These are phyloP conservation scores for Puccinia hordei DNA, from an alignment of 1,284 basidiomycete species.

Conservation along the genomic window DNA sequence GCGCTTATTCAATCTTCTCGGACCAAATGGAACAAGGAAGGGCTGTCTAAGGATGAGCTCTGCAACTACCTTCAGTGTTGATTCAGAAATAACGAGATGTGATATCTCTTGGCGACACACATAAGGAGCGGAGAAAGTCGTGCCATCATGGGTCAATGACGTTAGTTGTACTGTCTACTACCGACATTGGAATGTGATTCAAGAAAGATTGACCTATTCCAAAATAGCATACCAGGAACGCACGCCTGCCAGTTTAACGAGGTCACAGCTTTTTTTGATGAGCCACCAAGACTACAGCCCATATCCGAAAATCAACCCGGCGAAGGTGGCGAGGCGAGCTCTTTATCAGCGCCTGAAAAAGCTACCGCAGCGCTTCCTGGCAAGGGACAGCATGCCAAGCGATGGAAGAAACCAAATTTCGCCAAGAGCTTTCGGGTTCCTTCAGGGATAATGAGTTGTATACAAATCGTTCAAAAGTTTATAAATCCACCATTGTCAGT, in stretches of 20 bases:
- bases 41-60: slow-evolving; percentile 18
- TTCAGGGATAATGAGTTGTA: slow-evolving; percentile 42
- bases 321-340: neutral
- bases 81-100: slow-evolving; percentile 16
- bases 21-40: neutral
- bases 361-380: neutral
- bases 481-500: slow-evolving; percentile 53
- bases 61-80: slow-evolving; percentile 10
- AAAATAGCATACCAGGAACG: neutral
- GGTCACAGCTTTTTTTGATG: neutral
- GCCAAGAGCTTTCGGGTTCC: neutral
- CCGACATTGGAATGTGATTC: neutral
- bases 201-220: neutral
- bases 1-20: slow-evolving; percentile 22
- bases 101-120: neutral
- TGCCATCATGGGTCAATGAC: neutral
- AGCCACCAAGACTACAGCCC: slow-evolving; percentile 13
- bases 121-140: slow-evolving; percentile 13
- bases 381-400: neutral
- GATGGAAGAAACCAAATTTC: neutral
- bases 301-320: slow-evolving; percentile 16
- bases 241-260: slow-evolving; percentile 13
- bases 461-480: slow-evolving; percentile 52
- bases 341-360: neutral
- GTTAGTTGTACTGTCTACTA: neutral